Evolutionary conservation across 352 stramenopile species (phyloP), one percentile per base, ranked within the genome.

Genomic region (Phytopythium delawarense): DNA sequence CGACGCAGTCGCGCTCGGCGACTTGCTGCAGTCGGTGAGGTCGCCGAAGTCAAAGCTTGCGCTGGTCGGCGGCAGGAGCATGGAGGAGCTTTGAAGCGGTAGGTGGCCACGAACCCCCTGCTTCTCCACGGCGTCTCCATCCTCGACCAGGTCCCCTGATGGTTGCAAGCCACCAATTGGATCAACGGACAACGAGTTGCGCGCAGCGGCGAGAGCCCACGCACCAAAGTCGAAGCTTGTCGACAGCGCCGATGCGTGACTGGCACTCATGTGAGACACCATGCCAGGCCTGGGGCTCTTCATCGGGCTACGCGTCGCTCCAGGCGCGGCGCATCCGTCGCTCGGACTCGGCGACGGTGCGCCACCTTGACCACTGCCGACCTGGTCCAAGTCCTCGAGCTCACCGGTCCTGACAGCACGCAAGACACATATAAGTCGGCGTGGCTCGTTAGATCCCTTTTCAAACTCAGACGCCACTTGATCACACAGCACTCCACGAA

Each of bases 171-270:
- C 30, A 4, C 5, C 25, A 9, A 39, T 18, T 54, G 28, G 12
- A 16, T 39, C 48, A 15, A 25, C 16, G 25, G 8, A 16, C 15
- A 0, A 54, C 5, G 11, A 54, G 23, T 2, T 52, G 13, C 12
- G 15, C 6, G 1, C 5, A 23, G 20, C 6, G 30, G 2, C 1
- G 15, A 32, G 2, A 39, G 28, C 16, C 5, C 25, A 76, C 67
- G 7, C n/a, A 86, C 77, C 77, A 55, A 86, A 86, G 53, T 84
- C 71, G 51, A 86, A 86, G 55, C 77, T 86, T 40, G 21, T 42
- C 13, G 40, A 61, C 25, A 52, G 12, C 8, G 23, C 35, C 11
- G 34, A 48, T 20, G 21, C 21, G 4, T 25, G 35, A 18, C 18
- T 35, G 39, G 39, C 35, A 25, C 23, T 44, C 21, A 39, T 20